Conservation (phyloP, 108 stramenopile genomes). For the Cyclotella kingstonii region DNA sequence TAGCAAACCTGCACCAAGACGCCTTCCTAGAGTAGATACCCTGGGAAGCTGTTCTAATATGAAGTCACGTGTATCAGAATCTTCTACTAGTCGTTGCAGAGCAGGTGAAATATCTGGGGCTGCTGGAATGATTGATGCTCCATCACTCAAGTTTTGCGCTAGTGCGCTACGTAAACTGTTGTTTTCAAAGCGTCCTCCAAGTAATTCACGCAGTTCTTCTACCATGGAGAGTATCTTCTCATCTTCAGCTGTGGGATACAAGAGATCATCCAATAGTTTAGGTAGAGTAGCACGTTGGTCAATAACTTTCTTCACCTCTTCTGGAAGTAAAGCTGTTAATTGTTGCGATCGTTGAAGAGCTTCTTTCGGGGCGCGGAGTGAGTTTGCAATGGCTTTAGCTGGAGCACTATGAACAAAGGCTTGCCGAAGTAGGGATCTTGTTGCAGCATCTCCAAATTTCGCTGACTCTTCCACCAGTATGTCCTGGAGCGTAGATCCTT, state of each 20-base stretch:
- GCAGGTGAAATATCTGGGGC: constrained; percentile 38
- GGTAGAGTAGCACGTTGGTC: constrained; percentile 60
- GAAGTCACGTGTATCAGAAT: constrained; percentile 48
- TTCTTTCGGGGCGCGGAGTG: constrained; percentile 53
- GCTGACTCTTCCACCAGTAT: constrained; percentile 74
- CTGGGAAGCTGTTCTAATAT: constrained; percentile 60
- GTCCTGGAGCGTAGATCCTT: constrained; percentile 72
- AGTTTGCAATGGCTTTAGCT: constrained; percentile 51
- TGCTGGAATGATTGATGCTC: constrained; percentile 48
- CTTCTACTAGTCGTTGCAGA: constrained; percentile 20
- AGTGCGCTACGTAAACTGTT: constrained; percentile 30
- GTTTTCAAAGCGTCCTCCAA: constrained; percentile 41
- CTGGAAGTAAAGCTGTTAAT: constrained; percentile 43
- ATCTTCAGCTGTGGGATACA: constrained; percentile 57
- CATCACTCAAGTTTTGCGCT: constrained; percentile 48
- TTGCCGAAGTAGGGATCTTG: constrained; percentile 51
- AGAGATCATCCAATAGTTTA: constrained; percentile 54
- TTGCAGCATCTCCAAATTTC: constrained; percentile 66
- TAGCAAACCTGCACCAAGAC: constrained; percentile 65
- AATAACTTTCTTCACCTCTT: constrained; percentile 50
- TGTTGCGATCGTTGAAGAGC: constrained; percentile 45
- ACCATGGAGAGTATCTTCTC: constrained; percentile 57
- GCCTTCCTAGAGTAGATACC: constrained; percentile 50
- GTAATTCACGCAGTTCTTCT: constrained; percentile 48
- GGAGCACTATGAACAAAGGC: constrained; percentile 60